Conservation (phyloP, 139 green algal species). For the Astrephomene gubernaculifera region DNA sequence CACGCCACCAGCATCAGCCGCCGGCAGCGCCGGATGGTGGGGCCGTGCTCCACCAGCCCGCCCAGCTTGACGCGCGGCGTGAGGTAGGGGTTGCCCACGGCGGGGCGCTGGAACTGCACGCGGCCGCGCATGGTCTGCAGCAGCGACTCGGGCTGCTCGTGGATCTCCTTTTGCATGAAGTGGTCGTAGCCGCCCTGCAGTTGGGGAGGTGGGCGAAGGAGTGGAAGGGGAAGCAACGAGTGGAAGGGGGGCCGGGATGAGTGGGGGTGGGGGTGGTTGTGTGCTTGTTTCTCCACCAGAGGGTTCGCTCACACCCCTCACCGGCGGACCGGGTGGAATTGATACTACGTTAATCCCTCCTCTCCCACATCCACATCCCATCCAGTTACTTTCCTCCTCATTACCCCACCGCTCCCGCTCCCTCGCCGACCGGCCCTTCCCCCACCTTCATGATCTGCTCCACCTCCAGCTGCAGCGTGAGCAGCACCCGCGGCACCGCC, state of each 20-base stretch:
- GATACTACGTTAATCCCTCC: too few relatives aligned
- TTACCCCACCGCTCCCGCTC: not conserved
- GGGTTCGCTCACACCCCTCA: too few relatives aligned
- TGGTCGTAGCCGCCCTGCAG: constrained; percentile 76
- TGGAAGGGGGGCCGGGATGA: not conserved
- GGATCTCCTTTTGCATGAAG: constrained; percentile 85
- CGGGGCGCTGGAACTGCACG: constrained; percentile 69
- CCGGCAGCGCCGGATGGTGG: constrained; percentile 62
- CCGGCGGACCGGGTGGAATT: too few relatives aligned
- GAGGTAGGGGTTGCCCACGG: constrained; percentile 56
- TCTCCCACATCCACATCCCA: too few relatives aligned
- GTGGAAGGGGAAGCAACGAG: not conserved
- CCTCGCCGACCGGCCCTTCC: not conserved
- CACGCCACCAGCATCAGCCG: constrained; percentile 96
- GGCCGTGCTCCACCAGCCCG: constrained; percentile 75
- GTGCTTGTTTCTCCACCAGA: too few relatives aligned
- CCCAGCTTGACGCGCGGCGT: constrained; percentile 81
- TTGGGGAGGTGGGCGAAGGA: not conserved
- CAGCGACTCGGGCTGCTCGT: constrained; percentile 96
- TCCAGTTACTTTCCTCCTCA: too few relatives aligned
- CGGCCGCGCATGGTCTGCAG: constrained; percentile 86
- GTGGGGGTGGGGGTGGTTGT: not conserved
- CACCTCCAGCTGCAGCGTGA: constrained; percentile 95
- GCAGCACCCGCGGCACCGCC: constrained; percentile 82
- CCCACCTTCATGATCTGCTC: constrained; percentile 96